Percentiles rank a stretch among this genome's conserved stretches.
Conservation (phyloP, 1,284 basidiomycete species). For the Inonotus obliquus region DNA sequence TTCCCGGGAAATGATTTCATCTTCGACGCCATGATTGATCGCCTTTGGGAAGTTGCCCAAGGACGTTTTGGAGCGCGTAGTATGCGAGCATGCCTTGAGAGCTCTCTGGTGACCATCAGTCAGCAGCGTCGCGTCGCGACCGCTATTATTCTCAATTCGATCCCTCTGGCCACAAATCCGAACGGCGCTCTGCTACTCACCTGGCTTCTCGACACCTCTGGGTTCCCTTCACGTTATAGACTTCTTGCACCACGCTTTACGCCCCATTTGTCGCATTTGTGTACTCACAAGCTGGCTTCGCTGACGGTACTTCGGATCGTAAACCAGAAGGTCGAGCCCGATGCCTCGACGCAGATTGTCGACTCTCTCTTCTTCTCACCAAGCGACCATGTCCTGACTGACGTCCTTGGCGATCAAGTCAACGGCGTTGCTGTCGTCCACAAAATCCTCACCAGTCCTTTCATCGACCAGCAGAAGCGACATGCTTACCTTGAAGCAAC, state of each 20-base stretch:
- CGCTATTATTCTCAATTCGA: constrained; percentile 93
- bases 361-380: constrained; percentile 83
- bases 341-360: constrained; percentile 78
- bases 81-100: constrained; percentile 96
- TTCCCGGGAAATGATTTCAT: constrained; percentile 90
- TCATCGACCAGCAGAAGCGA: constrained; percentile 71
- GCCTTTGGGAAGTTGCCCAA: constrained; percentile 97
- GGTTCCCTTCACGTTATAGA: constrained; percentile 88
- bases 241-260: constrained; percentile 93
- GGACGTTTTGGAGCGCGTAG: constrained; percentile 96
- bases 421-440: constrained; percentile 93
- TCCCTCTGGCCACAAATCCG: constrained; percentile 95
- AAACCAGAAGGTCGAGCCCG: constrained; percentile 86
- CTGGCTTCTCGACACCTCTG: constrained; percentile 94
- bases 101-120: constrained; percentile 75
- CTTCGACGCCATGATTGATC: constrained; percentile 97
- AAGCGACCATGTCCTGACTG: constrained; percentile 84
- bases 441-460: constrained; percentile 86
- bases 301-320: constrained; percentile 90
- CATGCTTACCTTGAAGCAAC: constrained; percentile 75
- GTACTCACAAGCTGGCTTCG: constrained; percentile 96
- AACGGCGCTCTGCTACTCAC: constrained; percentile 95
- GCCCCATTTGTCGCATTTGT: constrained; percentile 92
- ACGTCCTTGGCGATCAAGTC: constrained; percentile 91
- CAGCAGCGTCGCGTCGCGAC: constrained; percentile 95